Evolutionary conservation across 2,329 filamentous ascomycete species (phyloP).

Genomic region (Chaetomiaceae sp.): DNA sequence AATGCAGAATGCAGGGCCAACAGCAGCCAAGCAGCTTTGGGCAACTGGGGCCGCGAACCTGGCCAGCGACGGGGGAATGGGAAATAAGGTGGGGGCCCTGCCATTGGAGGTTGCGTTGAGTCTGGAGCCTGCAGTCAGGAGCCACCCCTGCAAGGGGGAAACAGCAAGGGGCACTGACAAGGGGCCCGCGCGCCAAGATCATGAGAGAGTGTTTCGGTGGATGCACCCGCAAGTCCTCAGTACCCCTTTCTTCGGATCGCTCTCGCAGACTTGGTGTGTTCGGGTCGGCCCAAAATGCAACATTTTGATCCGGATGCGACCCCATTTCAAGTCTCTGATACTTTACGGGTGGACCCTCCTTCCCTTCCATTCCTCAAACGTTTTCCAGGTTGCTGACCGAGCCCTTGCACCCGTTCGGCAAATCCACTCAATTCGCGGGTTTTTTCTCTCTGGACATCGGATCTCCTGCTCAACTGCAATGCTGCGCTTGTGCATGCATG

Average conservation of each 20-base stretch:
- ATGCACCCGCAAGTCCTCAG: no score
- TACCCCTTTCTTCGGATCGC: no score
- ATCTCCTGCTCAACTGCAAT: neutral
- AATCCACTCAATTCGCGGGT: no score
- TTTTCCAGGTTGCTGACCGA: no score
- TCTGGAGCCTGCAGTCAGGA: neutral
- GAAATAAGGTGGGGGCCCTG: conserved; percentile 24
- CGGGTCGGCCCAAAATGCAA: no score
- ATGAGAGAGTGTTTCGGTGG: neutral
- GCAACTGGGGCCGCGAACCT: conserved; percentile 17
- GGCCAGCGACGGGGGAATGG: conserved; percentile 22
- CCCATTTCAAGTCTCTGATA: no score
- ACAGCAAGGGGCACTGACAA: neutral
- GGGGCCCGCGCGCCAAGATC: conserved; percentile 6
- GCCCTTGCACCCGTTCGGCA: no score
- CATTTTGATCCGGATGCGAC: no score
- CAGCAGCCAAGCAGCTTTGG: conserved; percentile 18
- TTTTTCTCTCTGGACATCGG: neutral
- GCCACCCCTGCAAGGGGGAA: neutral
- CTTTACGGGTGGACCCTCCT: no score
- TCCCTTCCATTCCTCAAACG: no score
- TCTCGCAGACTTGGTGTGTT: no score
- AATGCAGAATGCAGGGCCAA: conserved; percentile 4
- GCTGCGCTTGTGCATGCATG: neutral
- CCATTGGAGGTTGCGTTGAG: neutral